Percentiles rank a stretch among this genome's conserved stretches.
Evolutionary conservation across 2,329 filamentous ascomycete species (phyloP).

Genomic region (Alternaria alternata): DNA sequence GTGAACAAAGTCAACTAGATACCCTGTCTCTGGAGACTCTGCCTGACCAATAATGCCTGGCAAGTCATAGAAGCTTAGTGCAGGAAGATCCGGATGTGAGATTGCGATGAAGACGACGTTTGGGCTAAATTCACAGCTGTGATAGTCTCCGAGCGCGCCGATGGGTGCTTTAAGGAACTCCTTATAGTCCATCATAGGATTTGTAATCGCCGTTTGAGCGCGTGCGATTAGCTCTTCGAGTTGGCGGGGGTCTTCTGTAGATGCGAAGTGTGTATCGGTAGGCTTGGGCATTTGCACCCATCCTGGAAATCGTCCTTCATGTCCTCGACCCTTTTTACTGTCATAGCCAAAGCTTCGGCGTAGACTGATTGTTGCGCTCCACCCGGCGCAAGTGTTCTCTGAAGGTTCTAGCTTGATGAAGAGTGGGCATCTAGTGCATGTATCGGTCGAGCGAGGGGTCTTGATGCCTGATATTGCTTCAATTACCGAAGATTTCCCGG

Average conservation of each 20-base stretch:
- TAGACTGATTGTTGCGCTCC: conserved; percentile 74
- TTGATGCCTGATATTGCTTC: conserved; percentile 67
- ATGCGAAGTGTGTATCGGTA: conserved; percentile 66
- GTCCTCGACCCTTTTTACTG: conserved; percentile 45
- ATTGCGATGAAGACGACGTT: conserved; percentile 83
- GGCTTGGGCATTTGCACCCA: conserved; percentile 61
- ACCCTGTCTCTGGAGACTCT: conserved; percentile 52
- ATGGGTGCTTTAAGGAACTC: conserved; percentile 45
- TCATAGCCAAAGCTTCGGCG: conserved; percentile 70
- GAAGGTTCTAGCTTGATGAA: conserved; percentile 75
- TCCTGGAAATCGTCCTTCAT: conserved; percentile 65
- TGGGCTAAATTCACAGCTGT: conserved; percentile 76
- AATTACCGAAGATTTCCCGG: conserved; percentile 76
- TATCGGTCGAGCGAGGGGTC: conserved; percentile 73
- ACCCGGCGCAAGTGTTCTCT: conserved; percentile 55
- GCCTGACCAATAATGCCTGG: conserved; percentile 81
- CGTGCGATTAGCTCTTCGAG: conserved; percentile 74
- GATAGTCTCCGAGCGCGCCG: neutral
- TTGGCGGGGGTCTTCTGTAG: conserved; percentile 65
- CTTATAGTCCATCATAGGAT: conserved; percentile 64
- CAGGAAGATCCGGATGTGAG: conserved; percentile 72
- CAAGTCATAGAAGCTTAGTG: conserved; percentile 84
- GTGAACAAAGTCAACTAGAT: conserved; percentile 75
- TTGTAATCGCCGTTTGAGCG: conserved; percentile 80
- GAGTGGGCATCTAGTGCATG: conserved; percentile 82